Conservation (phyloP, 169 alveolate genomes). For the Cyclospora cayetanensis region DNA sequence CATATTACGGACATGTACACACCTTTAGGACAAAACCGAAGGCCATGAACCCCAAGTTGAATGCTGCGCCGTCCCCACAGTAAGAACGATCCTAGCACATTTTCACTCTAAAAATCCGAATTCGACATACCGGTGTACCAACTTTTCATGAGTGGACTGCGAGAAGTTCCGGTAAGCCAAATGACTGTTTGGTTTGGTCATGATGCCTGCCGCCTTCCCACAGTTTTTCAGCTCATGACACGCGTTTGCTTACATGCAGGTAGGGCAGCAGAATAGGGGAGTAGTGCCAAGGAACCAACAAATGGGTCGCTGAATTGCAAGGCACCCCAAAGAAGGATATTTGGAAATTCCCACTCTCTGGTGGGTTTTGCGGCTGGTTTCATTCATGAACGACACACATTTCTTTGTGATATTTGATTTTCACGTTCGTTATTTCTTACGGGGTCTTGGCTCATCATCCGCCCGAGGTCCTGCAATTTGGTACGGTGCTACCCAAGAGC, state of each 20-base stretch:
- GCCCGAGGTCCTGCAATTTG: no score
- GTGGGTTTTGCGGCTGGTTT: no score
- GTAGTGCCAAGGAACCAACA: not conserved
- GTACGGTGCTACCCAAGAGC: not conserved
- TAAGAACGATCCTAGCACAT: no score
- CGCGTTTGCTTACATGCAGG: constrained; percentile 8
- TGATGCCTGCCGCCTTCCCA: no score
- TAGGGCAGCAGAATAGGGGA: not conserved
- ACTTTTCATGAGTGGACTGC: constrained; percentile 39
- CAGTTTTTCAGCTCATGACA: no score
- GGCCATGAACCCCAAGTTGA: constrained; percentile 57
- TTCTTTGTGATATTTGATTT: no score
- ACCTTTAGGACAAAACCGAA: constrained; percentile 10
- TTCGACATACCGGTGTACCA: constrained; percentile 38
- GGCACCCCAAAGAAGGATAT: no score
- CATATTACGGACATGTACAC: not conserved
- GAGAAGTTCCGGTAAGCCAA: constrained; percentile 51
- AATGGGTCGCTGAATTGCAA: not conserved
- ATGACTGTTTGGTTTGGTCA: not conserved
- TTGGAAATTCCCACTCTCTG: no score
- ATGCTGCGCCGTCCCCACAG: not conserved
- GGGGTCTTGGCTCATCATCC: no score
- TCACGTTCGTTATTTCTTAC: no score
- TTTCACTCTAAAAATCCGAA: not conserved
- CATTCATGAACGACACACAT: no score